Conservation (phyloP, 352 stramenopile species). For the Phytophthora fragariae region DNA sequence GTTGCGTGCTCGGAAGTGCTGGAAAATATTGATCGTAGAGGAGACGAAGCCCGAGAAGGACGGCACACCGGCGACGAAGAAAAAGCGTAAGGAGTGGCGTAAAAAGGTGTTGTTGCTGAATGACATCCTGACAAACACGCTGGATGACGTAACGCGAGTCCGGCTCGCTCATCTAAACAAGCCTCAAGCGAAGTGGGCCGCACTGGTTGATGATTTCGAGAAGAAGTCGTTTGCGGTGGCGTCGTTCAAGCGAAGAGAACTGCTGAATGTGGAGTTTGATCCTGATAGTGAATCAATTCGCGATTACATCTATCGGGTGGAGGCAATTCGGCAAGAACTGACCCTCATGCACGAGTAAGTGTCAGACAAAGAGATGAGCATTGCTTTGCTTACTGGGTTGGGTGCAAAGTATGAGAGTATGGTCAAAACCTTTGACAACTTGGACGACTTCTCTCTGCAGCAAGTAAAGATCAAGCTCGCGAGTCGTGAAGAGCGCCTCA, state of each 20-base stretch:
- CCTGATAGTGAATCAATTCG: neutral
- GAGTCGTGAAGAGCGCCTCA: slow-evolving; percentile 1
- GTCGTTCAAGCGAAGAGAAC: slow-evolving; percentile 6
- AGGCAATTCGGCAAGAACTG: slow-evolving; percentile 5
- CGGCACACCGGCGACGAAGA: neutral
- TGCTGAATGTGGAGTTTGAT: slow-evolving; percentile 12
- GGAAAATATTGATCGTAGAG: slow-evolving; percentile 22
- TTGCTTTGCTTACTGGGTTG: slow-evolving; percentile 2
- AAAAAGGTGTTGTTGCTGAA: slow-evolving; percentile 17
- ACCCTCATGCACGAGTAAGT: slow-evolving; percentile 1
- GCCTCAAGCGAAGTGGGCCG: slow-evolving; percentile 15
- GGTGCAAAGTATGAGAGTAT: slow-evolving; percentile 1
- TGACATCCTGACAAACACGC: slow-evolving; percentile 22
- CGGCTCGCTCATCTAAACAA: slow-evolving; percentile 16
- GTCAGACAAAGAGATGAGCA: slow-evolving; percentile 2
- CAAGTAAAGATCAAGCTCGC: slow-evolving; percentile 10
- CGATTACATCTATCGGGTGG: slow-evolving; percentile 9
- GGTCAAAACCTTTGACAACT: slow-evolving; percentile 5
- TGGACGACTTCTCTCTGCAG: slow-evolving; percentile 6
- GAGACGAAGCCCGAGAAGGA: slow-evolving; percentile 8
- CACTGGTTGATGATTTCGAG: slow-evolving; percentile 19
- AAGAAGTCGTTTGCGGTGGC: slow-evolving; percentile 24
- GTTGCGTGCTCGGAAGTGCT: slow-evolving; percentile 12
- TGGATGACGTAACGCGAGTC: slow-evolving; percentile 18
- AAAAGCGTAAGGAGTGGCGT: slow-evolving; percentile 12